Conservation (phyloP, 2,329 filamentous ascomycete species). For the Onygenales sp. region DNA sequence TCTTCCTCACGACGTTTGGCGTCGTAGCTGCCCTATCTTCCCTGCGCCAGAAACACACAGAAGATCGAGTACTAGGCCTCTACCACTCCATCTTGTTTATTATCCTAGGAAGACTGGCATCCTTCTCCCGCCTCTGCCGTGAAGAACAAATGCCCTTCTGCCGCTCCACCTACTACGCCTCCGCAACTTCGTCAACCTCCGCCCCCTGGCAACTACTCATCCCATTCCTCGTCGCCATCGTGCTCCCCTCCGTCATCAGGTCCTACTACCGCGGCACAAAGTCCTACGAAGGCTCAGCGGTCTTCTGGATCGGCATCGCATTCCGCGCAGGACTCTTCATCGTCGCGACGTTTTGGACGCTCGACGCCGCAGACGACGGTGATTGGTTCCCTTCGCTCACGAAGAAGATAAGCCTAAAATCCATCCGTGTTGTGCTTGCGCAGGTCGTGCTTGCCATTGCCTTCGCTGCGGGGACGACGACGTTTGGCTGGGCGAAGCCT, state of each 20-base stretch:
- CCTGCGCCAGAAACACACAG: slow-evolving; percentile 56
- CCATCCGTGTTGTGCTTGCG: slow-evolving; percentile 64
- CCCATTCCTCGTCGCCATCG: slow-evolving; percentile 62
- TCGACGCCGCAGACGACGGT: slow-evolving; percentile 77
- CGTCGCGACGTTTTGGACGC: slow-evolving; percentile 72
- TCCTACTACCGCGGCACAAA: slow-evolving; percentile 72
- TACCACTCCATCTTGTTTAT: slow-evolving; percentile 83
- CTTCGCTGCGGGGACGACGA: slow-evolving; percentile 72
- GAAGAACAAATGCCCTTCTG: slow-evolving; percentile 99
- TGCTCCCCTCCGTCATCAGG: slow-evolving; percentile 70
- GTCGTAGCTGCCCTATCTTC: slow-evolving; percentile 64
- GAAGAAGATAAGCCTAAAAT: slow-evolving; percentile 57
- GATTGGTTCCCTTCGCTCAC: slow-evolving; percentile 64
- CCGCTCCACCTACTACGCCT: slow-evolving; percentile 90
- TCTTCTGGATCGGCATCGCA: slow-evolving; percentile 71
- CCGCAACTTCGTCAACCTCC: slow-evolving; percentile 82
- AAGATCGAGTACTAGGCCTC: slow-evolving; percentile 64
- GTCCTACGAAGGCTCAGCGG: slow-evolving; percentile 79
- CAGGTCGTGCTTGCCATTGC: slow-evolving; percentile 72
- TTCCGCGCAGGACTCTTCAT: slow-evolving; percentile 69
- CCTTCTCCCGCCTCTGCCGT: slow-evolving; percentile 82
- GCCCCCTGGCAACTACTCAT: slow-evolving; percentile 80
- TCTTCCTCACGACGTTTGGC: slow-evolving; percentile 84
- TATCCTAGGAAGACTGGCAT: slow-evolving; percentile 66
- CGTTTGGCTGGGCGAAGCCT: slow-evolving; percentile 77